Evolutionary conservation across 306 rosid species (phyloP).

Genomic region (Acacia confusa): DNA sequence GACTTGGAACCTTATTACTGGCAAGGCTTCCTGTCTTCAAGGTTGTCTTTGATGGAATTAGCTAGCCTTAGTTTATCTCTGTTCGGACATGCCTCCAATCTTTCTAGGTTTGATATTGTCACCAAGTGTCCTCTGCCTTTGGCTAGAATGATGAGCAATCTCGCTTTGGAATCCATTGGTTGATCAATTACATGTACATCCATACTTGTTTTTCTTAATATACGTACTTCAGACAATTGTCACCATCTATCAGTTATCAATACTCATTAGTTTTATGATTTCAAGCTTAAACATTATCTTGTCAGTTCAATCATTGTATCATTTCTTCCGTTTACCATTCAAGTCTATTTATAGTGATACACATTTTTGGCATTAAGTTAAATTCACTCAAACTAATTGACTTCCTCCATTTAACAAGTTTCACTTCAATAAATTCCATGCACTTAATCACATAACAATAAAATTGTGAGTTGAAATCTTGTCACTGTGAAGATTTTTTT

Average conservation of each 20-base stretch:
- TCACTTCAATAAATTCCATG: too few relatives aligned
- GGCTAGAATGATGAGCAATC: conserved; percentile 63
- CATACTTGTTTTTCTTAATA: neutral
- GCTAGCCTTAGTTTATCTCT: conserved; percentile 54
- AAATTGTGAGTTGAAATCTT: too few relatives aligned
- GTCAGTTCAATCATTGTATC: neutral
- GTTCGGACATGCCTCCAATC: conserved; percentile 62
- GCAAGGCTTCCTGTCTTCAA: conserved; percentile 90
- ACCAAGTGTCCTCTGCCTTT: conserved; percentile 80
- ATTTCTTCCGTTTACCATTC: neutral
- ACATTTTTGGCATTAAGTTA: too few relatives aligned
- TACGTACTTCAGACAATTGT: neutral
- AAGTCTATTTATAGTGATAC: too few relatives aligned
- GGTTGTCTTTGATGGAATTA: conserved; percentile 58
- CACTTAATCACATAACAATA: too few relatives aligned
- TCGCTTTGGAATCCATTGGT: conserved; percentile 55
- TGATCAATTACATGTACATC: conserved; percentile 9
- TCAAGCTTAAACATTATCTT: neutral
- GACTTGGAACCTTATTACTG: conserved; percentile 66
- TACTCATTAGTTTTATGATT: neutral
- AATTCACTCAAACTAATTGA: too few relatives aligned
- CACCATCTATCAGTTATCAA: conserved; percentile 8
- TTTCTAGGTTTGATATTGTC: conserved; percentile 66
- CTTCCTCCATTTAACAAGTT: too few relatives aligned
- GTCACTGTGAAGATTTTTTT: accelerated